A percentile compares a stretch with the other conserved stretches of the same genome.
Evolutionary conservation across 108 stramenopile species (phyloP).

Genomic region (Fistulifera pelliculosa): DNA sequence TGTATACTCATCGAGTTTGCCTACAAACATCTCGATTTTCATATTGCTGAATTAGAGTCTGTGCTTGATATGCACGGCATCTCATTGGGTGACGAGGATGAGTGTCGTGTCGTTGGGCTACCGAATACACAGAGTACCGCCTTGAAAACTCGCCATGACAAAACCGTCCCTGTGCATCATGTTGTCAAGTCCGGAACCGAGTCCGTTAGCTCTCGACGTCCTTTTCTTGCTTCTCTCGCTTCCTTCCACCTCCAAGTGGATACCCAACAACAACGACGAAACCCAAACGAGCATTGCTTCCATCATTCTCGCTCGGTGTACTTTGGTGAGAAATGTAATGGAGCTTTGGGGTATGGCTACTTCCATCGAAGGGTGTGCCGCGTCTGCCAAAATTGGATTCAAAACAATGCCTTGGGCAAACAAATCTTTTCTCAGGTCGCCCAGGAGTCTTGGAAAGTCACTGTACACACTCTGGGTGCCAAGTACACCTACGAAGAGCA

Average conservation of each 20-base stretch:
- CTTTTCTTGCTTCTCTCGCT: slow-evolving; percentile 28
- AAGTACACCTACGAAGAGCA: slow-evolving; percentile 67
- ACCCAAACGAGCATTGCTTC: not conserved
- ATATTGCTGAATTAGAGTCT: slow-evolving; percentile 60
- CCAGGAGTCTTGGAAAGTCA: slow-evolving; percentile 56
- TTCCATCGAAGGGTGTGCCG: slow-evolving; percentile 41
- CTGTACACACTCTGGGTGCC: slow-evolving; percentile 69
- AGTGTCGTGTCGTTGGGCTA: slow-evolving; percentile 17
- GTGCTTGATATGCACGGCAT: slow-evolving; percentile 61
- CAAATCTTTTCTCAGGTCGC: slow-evolving; percentile 10
- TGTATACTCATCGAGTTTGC: slow-evolving; percentile 69
- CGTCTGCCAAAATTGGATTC: slow-evolving; percentile 12
- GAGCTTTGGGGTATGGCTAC: slow-evolving; percentile 67
- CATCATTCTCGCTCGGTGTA: slow-evolving; percentile 49
- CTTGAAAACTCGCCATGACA: not conserved
- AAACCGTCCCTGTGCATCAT: not conserved
- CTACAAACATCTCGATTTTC: slow-evolving; percentile 68
- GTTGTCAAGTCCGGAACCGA: too few species aligned
- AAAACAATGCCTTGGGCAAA: slow-evolving; percentile 6
- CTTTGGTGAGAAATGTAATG: slow-evolving; percentile 56
- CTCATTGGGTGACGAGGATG: slow-evolving; percentile 20
- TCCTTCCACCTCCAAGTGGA: not conserved
- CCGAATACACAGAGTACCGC: not conserved
- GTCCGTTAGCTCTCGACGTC: slow-evolving; percentile 3
- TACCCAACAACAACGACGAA: slow-evolving; percentile 12